Base-by-base conservation (phyloP, 208 protist species). In the Crithidia brevicula region DNA sequence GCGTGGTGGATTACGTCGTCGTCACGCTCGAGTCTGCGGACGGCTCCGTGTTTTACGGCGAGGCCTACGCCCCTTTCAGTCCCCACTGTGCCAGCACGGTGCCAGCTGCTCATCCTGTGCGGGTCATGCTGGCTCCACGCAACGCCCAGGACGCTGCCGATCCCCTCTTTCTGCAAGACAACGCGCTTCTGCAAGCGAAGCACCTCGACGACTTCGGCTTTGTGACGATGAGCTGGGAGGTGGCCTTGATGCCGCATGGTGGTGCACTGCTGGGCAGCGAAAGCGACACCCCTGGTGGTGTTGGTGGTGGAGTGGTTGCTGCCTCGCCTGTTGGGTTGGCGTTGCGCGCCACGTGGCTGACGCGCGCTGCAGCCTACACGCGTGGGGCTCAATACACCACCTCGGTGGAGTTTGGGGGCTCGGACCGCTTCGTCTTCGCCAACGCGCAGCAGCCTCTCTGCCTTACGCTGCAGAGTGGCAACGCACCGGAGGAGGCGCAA, bases 151-250 rank as follows among this genome's bases (percentile, higher is more conserved):
- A 93, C 45, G 66, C 66, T n/a, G 27, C 43, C 11, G 83, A 96
- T 52, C 79, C 86, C 1, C 67, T 88, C 0, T 93, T 88, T 51
- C 64, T 67, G 15, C 46, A 72, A 6, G 91, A 96, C 66, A 76
- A 85, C 28, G 72, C 72, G 13, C 51, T 65, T 1, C 85, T 96
- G 16, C 54, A 61, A n/a, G 57, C 61, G 43, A 71, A 80, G 50
- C 66, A 74, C 27, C 71, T 90, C 18, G 91, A 94, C 62, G 87
- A 94, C 69, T 96, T 93, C 73, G 91, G 91, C 28, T 94, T 85
- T 65, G 72, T 94, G 10, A 82, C 67, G 8, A 54, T 96, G 15
- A 88, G 81, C 54, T 96, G 91, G 87, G 46, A 79, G 10, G 86
- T 94, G 0, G 53, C 60, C 2, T 63, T 92, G 42, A 49, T 89